Percentiles rank a stretch among this genome's conserved stretches.
These are phyloP conservation scores for Aspergillus glaucus DNA, from an alignment of 2,329 filamentous ascomycete genomes.

Conservation along the genomic window DNA sequence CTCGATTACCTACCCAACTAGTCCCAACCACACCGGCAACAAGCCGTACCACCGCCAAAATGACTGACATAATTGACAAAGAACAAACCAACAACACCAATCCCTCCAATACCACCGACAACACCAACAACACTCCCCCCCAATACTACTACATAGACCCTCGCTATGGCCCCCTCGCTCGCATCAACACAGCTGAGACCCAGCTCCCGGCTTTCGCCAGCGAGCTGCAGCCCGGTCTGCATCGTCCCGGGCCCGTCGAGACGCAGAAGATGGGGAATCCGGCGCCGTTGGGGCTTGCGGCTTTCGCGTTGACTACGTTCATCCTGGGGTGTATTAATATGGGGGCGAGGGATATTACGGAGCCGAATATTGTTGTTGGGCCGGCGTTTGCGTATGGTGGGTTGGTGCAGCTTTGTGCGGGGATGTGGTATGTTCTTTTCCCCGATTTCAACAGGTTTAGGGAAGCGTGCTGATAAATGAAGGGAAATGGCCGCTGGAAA, in stretches of 20 bases:
- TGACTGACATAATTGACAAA: background rate
- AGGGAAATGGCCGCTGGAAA: constrained; percentile 76
- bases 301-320: constrained; percentile 72
- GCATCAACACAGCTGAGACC: constrained; percentile 30
- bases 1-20: background rate
- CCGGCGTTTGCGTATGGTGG: constrained; percentile 67
- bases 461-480: constrained; percentile 1
- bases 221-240: constrained; percentile 60
- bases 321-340: constrained; percentile 68
- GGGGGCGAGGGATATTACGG: constrained; percentile 50
- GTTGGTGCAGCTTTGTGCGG: constrained; percentile 66
- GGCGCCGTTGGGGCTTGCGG: constrained; percentile 63
- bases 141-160: background rate
- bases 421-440: constrained; percentile 61
- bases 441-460: background rate
- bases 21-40: background rate
- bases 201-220: constrained; percentile 57
- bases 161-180: constrained; percentile 38
- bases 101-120: background rate
- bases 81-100: background rate
- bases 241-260: constrained; percentile 48
- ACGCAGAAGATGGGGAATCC: constrained; percentile 66
- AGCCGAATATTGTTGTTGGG: constrained; percentile 59
- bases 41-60: background rate
- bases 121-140: background rate